Conservation (phyloP, 768 basidiomycete species). For the Suillus occidentalis region DNA sequence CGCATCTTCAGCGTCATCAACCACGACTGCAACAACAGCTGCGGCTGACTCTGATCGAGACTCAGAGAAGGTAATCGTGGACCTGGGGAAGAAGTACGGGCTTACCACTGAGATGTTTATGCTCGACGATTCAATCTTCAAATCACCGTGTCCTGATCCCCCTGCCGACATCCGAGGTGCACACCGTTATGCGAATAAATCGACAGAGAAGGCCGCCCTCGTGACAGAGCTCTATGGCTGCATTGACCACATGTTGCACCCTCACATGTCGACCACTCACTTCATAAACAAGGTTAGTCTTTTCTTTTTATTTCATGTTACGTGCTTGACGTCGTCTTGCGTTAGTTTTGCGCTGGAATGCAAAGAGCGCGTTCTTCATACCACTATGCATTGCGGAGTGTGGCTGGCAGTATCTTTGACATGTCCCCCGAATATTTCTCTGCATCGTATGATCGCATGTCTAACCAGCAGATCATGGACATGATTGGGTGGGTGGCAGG, state of each 20-base stretch:
- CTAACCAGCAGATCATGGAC: not conserved
- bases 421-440: not conserved
- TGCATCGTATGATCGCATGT: not conserved
- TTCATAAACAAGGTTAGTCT: not conserved
- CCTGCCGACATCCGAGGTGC: not conserved
- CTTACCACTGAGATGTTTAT: not conserved
- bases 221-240: not conserved
- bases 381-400: not conserved
- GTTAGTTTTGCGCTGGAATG: not conserved
- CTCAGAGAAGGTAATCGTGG: not conserved
- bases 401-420: not conserved
- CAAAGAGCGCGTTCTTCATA: not conserved
- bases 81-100: not conserved
- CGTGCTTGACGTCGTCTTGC: not conserved
- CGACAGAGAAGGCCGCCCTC: not conserved
- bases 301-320: not conserved
- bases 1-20: not conserved
- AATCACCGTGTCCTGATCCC: not conserved
- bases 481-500: not conserved
- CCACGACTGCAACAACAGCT: not conserved
- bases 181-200: not conserved
- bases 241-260: not conserved
- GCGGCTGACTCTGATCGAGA: not conserved
- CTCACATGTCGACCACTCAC: not conserved
- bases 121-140: not conserved